Evolutionary conservation across 345 rosid genomes (phyloP).

Genomic region (Camelina hispida): DNA sequence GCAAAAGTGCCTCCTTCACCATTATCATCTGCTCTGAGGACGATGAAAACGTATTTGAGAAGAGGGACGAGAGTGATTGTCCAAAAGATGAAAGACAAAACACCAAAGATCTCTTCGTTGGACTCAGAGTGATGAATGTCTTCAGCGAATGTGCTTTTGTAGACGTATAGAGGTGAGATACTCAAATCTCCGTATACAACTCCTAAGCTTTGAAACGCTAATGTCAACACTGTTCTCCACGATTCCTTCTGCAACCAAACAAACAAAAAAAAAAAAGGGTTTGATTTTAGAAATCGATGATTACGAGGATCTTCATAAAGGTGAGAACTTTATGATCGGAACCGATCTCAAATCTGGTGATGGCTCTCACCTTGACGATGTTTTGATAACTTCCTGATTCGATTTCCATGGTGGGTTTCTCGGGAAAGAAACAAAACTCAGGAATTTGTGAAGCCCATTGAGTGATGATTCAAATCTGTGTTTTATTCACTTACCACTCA

Average conservation of each 20-base stretch:
- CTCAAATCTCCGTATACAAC: slow-evolving; percentile 98
- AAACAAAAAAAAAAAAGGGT: background rate
- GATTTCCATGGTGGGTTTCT: slow-evolving; percentile 60
- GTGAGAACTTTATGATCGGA: background rate
- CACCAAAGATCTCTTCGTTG: slow-evolving; percentile 91
- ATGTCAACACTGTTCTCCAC: slow-evolving; percentile 79
- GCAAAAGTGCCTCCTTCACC: slow-evolving; percentile 98
- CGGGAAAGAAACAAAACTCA: slow-evolving; percentile 15
- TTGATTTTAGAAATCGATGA: slow-evolving; percentile 24
- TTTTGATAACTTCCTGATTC: slow-evolving; percentile 56
- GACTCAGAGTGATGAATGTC: slow-evolving; percentile 75
- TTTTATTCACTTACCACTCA: background rate
- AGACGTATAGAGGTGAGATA: slow-evolving; percentile 83
- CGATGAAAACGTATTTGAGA: slow-evolving; percentile 79
- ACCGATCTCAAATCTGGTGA: slow-evolving; percentile 27
- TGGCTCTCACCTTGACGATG: slow-evolving; percentile 56
- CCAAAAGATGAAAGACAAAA: slow-evolving; percentile 88
- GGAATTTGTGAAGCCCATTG: slow-evolving; percentile 41
- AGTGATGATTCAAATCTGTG: slow-evolving; percentile 11
- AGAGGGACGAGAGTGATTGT: slow-evolving; percentile 87
- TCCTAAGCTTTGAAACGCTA: slow-evolving; percentile 87
- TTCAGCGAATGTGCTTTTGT: slow-evolving; percentile 79
- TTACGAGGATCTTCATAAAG: slow-evolving; percentile 16
- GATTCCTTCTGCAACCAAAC: slow-evolving; percentile 64
- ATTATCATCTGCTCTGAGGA: slow-evolving; percentile 86